These are phyloP conservation scores for Neurospora cerealis DNA, from an alignment of 495 filamentous ascomycete species.

Conservation along the genomic window DNA sequence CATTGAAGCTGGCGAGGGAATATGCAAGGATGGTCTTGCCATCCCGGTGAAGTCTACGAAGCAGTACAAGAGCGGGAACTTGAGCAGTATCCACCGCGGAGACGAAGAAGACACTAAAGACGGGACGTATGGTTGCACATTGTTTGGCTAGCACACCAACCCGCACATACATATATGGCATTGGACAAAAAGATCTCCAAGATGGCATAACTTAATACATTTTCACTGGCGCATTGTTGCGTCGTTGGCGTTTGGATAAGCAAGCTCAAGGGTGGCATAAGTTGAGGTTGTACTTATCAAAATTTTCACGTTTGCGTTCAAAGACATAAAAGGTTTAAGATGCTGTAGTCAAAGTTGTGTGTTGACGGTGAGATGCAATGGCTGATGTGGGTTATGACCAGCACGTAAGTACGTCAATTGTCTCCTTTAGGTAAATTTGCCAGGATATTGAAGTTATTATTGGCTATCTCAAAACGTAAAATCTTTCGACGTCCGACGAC, in stretches of 20 bases:
- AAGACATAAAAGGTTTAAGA: neutral
- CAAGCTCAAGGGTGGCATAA: neutral
- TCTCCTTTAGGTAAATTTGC: neutral
- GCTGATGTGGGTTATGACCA: neutral
- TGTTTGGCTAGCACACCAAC: neutral
- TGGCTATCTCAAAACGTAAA: neutral
- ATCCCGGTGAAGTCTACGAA: conserved; percentile 29
- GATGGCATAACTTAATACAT: neutral
- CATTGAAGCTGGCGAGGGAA: conserved; percentile 52
- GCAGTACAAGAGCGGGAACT: neutral
- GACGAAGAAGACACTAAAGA: neutral
- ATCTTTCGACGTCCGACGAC: neutral
- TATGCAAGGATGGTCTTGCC: conserved; percentile 46
- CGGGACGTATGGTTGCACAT: neutral
- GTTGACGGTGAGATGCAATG: neutral
- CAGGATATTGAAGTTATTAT: neutral
- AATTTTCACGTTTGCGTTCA: neutral
- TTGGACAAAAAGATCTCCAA: neutral
- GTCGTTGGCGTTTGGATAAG: neutral
- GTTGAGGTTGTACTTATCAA: neutral
- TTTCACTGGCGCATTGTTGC: neutral
- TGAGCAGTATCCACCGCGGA: neutral
- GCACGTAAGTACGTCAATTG: neutral
- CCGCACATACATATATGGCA: neutral
- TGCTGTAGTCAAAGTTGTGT: neutral